phyloP scores from a whole-genome alignment of 2,329 filamentous ascomycete genomes.

The Coniochaeta sp. region DNA sequence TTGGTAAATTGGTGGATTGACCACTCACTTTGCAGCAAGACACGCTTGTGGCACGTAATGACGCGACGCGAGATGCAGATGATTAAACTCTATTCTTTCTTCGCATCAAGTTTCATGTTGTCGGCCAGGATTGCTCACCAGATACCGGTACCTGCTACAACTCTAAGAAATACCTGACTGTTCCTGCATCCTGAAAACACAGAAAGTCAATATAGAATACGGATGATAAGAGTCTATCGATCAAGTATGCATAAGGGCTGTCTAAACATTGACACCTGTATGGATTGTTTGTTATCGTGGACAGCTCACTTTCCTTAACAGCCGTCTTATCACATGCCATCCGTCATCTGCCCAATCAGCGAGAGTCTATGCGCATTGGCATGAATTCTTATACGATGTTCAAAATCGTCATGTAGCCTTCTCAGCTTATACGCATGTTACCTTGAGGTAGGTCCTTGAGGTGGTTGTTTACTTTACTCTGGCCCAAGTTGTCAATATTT shows the following conservation, averaged over 20 bases:
- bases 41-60: background rate
- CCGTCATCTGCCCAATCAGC: background rate
- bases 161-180: background rate
- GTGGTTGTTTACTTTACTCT: background rate
- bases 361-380: background rate
- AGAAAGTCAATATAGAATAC: background rate
- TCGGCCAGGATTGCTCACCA: too few relatives aligned
- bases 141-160: too few relatives aligned
- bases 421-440: background rate
- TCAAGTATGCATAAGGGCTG: background rate
- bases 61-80: background rate
- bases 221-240: background rate
- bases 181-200: background rate
- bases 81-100: background rate
- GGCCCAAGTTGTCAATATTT: background rate
- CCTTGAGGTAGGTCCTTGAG: too few relatives aligned
- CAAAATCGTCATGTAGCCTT: background rate
- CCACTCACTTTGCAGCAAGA: background rate
- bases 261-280: background rate
- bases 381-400: background rate
- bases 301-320: background rate
- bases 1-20: background rate
- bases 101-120: background rate
- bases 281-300: background rate
- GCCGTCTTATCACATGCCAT: background rate